phyloP scores from a whole-genome alignment of 331 rosid genomes.

The Pyracantha coccinea region DNA sequence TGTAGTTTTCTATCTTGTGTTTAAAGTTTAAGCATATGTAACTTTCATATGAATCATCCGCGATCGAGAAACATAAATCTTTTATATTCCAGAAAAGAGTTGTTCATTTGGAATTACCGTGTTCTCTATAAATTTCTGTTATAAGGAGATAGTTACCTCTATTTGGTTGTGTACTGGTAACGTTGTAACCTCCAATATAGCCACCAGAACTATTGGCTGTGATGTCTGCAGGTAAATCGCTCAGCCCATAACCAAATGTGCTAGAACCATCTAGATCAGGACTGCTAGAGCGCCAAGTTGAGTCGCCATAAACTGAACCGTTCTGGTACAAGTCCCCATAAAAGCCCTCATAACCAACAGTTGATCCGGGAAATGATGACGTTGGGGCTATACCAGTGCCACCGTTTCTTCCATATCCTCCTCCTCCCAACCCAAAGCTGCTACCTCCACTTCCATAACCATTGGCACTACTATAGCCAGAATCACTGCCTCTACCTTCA shows the following conservation, averaged over 20 bases:
- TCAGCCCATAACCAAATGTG: slow-evolving; percentile 61
- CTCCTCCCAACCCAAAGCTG: slow-evolving; percentile 62
- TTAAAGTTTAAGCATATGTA: background rate
- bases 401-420: slow-evolving; percentile 66
- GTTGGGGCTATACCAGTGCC: slow-evolving; percentile 38
- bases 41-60: background rate
- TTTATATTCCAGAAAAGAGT: background rate
- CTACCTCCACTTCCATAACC: slow-evolving; percentile 64
- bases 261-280: slow-evolving; percentile 73
- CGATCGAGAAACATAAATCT: background rate
- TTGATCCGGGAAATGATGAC: slow-evolving; percentile 44
- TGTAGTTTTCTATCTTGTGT: background rate
- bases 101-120: background rate
- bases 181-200: slow-evolving; percentile 64
- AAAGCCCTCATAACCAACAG: slow-evolving; percentile 61
- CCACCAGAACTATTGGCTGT: slow-evolving; percentile 58
- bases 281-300: slow-evolving; percentile 66
- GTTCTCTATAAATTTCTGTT: background rate
- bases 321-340: slow-evolving; percentile 55
- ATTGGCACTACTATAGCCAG: slow-evolving; percentile 49
- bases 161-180: slow-evolving; percentile 72
- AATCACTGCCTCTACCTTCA: slow-evolving; percentile 62
- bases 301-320: slow-evolving; percentile 51
- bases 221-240: slow-evolving; percentile 54
- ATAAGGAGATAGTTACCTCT: slow-evolving; percentile 49